A percentile compares a stretch with the other conserved stretches of the same genome.
phyloP scores from a whole-genome alignment of 1,284 basidiomycete genomes.

The Ustilago hordei region DNA sequence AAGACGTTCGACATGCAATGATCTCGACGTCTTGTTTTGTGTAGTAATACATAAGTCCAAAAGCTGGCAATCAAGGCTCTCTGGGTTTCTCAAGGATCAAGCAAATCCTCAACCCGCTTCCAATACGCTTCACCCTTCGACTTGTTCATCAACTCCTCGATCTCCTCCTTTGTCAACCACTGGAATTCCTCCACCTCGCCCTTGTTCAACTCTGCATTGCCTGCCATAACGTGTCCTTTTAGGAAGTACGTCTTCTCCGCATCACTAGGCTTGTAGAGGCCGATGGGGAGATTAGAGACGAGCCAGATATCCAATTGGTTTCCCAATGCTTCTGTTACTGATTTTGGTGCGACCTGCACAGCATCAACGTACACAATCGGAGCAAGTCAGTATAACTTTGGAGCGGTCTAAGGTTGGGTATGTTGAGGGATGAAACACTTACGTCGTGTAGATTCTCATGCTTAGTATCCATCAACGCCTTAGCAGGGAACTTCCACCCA shows the following conservation, averaged over 20 bases:
- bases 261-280: conserved; percentile 33
- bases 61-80: not conserved
- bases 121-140: conserved; percentile 79
- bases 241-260: conserved; percentile 61
- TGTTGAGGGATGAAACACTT: conserved; percentile 6
- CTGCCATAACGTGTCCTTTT: conserved; percentile 60
- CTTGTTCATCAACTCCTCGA: conserved; percentile 72
- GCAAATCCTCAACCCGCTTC: conserved; percentile 80
- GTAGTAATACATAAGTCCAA: not conserved
- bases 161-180: conserved; percentile 90
- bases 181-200: conserved; percentile 78
- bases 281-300: conserved; percentile 63
- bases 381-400: not conserved
- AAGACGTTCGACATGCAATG: not conserved
- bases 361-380: not conserved
- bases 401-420: not conserved
- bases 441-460: conserved; percentile 48
- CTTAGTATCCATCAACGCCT: conserved; percentile 31
- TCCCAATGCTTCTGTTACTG: conserved; percentile 54
- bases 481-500: conserved; percentile 53
- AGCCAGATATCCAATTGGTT: conserved; percentile 67
- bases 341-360: conserved; percentile 38
- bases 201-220: conserved; percentile 46
- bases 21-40: not conserved
- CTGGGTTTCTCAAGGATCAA: conserved; percentile 68